These are phyloP conservation scores for Dryas alaskensis DNA, from an alignment of 306 rosid species.

Conservation along the genomic window DNA sequence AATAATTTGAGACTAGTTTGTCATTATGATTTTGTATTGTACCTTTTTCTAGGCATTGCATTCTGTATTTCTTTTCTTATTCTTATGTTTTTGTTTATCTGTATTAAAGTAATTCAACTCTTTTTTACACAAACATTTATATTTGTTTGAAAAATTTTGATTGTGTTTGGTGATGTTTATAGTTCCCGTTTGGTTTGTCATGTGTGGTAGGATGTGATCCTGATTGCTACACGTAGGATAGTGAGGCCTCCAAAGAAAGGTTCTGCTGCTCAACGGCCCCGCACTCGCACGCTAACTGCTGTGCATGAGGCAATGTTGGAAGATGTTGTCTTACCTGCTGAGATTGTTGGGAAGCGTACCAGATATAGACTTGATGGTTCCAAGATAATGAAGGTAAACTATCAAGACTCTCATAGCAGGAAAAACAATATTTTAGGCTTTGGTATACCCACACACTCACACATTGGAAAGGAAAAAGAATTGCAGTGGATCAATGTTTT, in stretches of 20 bases:
- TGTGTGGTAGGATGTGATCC: slow-evolving; percentile 56
- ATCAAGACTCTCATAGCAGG: background rate
- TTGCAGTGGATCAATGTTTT: too few species aligned
- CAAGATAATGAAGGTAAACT: slow-evolving; percentile 70
- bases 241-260: slow-evolving; percentile 91
- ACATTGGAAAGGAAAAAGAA: too few species aligned
- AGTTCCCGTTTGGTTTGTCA: background rate
- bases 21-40: background rate
- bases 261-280: slow-evolving; percentile 80
- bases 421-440: background rate
- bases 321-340: slow-evolving; percentile 86
- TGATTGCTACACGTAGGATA: slow-evolving; percentile 78
- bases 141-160: background rate
- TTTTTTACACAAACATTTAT: background rate
- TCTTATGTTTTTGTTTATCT: background rate
- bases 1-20: too few species aligned
- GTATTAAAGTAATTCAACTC: too few species aligned
- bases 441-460: background rate
- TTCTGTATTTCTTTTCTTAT: background rate
- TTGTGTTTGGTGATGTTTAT: background rate
- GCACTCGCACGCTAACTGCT: slow-evolving; percentile 79
- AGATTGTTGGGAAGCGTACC: slow-evolving; percentile 83
- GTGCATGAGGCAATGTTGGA: slow-evolving; percentile 89
- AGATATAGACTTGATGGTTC: slow-evolving; percentile 76
- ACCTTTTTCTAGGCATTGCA: background rate